Percentiles rank a stretch among this genome's conserved stretches.
Conservation (phyloP, 495 filamentous ascomycete species). For the Daldinia bambusicola region DNA sequence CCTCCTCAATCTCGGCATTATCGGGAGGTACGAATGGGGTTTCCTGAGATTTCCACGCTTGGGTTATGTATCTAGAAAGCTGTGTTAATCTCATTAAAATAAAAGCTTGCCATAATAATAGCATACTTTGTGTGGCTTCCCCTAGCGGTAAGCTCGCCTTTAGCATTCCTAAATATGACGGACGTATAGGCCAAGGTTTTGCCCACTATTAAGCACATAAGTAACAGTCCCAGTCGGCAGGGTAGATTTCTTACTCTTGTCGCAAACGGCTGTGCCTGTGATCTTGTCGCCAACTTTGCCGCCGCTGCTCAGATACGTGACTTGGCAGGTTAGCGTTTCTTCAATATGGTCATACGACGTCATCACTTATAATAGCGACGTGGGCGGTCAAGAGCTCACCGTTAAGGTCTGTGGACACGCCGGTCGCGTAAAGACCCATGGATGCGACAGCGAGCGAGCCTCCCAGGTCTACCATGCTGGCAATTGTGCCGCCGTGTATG, state of each 20-base stretch:
- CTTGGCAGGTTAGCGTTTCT: constrained; percentile 56
- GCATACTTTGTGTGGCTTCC: constrained; percentile 96
- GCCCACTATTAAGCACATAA: constrained; percentile 70
- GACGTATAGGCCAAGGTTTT: constrained; percentile 91
- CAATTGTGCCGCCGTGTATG: constrained; percentile 94
- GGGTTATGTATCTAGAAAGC: constrained; percentile 36
- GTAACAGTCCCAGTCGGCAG: not conserved
- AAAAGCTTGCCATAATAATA: not conserved
- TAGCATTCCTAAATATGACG: constrained; percentile 79
- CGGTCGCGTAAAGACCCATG: constrained; percentile 84
- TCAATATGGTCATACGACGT: not conserved
- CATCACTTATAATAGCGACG: not conserved
- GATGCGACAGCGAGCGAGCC: constrained; percentile 95
- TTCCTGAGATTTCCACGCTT: constrained; percentile 40
- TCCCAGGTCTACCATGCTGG: constrained; percentile 94
- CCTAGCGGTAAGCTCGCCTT: constrained; percentile 81
- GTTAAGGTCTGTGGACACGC: constrained; percentile 92
- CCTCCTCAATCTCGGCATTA: constrained; percentile 27
- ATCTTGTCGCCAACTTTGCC: constrained; percentile 84
- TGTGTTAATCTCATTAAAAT: constrained; percentile 6
- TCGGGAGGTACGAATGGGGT: constrained; percentile 28
- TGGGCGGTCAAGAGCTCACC: constrained; percentile 59
- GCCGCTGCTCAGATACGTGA: constrained; percentile 89
- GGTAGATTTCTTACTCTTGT: constrained; percentile 74
- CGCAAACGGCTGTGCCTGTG: constrained; percentile 74